Conservation (phyloP, 2,329 filamentous ascomycete species). For the Pyrenophora graminea region DNA sequence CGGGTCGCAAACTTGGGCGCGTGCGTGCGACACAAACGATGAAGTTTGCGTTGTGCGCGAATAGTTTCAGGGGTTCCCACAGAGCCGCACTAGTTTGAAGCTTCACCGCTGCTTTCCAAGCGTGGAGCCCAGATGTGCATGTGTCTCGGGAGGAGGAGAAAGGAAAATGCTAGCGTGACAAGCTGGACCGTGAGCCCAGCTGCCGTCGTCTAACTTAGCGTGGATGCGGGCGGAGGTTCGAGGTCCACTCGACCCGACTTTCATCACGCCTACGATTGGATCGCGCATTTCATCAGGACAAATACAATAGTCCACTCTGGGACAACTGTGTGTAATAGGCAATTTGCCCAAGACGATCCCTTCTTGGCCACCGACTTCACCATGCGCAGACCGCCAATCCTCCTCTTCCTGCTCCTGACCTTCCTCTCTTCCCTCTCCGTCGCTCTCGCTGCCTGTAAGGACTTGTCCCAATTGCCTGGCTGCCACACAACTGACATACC, state of each 20-base stretch:
- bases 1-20: constrained; percentile 23
- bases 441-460: constrained; percentile 51
- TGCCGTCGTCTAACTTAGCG: constrained; percentile 22
- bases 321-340: background rate
- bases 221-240: constrained; percentile 20
- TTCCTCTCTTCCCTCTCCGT: constrained; percentile 45
- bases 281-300: background rate
- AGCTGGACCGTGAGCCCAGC: constrained; percentile 12
- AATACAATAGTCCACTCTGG: background rate
- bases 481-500: background rate
- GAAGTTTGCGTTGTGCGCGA: constrained; percentile 4
- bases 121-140: constrained; percentile 11
- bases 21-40: constrained; percentile 19
- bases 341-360: background rate
- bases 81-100: constrained; percentile 4
- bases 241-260: constrained; percentile 11
- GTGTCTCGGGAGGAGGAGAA: constrained; percentile 24
- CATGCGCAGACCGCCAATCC: constrained; percentile 32
- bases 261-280: background rate
- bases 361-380: background rate
- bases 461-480: background rate
- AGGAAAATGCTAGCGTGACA: constrained; percentile 42
- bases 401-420: constrained; percentile 29
- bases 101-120: constrained; percentile 17
- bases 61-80: background rate